Base-by-base conservation (phyloP, 306 rosid species). In the Neltuma alba region DNA sequence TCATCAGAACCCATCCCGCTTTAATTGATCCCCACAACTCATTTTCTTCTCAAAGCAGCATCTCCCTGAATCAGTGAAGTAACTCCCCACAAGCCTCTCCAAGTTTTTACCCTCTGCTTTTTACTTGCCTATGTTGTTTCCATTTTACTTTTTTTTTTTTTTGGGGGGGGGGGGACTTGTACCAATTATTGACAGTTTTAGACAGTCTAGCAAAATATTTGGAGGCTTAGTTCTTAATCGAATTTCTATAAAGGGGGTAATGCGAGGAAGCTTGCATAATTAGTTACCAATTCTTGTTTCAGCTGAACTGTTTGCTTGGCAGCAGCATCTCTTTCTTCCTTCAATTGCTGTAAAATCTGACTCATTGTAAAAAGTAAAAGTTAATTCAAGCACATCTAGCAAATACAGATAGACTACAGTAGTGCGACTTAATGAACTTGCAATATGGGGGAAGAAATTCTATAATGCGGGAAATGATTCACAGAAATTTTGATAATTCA, bases 251-350 rank as follows among this genome's bases (percentile, higher is more conserved):
- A 55, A 38, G 16, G 55, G n/a, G 66, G 74, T 13, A 63, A 75
- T 47, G 44, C 74, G 2, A 71, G 40, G 80, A 71, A 42, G 38
- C 36, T 70, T 38, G 72, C 76, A 79, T 31, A 78, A 23, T 81
- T 31, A 78, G 20, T 81, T 64, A 95, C 99, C 97, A 93, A 83
- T 89, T 95, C 98, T 75, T 86, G 94, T 84, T 90, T 97, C 77
- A 95, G 97, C 60, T 87, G 91, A 67, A 88, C 82, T 21, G 96
- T 92, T 83, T 89, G 99, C 79, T 86, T 88, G 52, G 86, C 79
- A 70, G 92, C 92, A 18, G 82, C 81, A 73, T 95, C 98, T 84
- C 88, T 90, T 84, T 95, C 99, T 83, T 90, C 99, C 87, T 86
- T 91, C 86, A 93, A 75, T 52, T 60, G 89, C 69, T 88, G 93